Percentiles rank a stretch among this genome's conserved stretches.
Conservation (phyloP, 148 eudicot genomes). For the Vaccinium darrowii region DNA sequence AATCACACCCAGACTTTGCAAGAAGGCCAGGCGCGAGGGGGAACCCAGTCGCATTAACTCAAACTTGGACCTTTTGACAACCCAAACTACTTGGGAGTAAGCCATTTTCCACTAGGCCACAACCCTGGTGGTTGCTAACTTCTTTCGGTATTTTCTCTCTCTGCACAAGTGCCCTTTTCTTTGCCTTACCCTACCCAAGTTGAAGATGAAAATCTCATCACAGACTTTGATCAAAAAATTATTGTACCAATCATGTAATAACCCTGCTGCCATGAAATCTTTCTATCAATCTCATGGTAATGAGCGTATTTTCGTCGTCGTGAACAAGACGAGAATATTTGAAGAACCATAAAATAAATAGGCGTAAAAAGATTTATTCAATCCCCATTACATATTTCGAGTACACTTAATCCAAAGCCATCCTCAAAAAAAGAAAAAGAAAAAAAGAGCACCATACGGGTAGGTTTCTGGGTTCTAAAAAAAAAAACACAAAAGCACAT, state of each 20-base stretch:
- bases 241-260: neutral
- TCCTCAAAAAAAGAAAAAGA: neutral
- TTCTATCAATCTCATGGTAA: neutral
- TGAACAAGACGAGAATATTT: neutral
- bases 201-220: neutral
- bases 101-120: too few relatives aligned
- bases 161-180: neutral
- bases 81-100: too few relatives aligned
- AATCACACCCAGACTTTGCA: too few relatives aligned
- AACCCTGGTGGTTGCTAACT: neutral
- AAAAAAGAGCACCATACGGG: neutral
- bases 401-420: neutral
- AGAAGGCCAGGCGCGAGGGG: too few relatives aligned
- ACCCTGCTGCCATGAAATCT: neutral
- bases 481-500: neutral
- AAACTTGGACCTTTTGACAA: too few relatives aligned
- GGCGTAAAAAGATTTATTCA: neutral
- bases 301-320: neutral
- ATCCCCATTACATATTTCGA: neutral
- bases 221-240: neutral
- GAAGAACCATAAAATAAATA: neutral
- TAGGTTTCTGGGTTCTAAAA: neutral
- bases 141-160: neutral
- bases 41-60: too few relatives aligned
- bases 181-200: neutral